Evolutionary conservation across 1,284 basidiomycete genomes (phyloP), one percentile per base, ranked within the genome.

Genomic region (Irpex sp.): DNA sequence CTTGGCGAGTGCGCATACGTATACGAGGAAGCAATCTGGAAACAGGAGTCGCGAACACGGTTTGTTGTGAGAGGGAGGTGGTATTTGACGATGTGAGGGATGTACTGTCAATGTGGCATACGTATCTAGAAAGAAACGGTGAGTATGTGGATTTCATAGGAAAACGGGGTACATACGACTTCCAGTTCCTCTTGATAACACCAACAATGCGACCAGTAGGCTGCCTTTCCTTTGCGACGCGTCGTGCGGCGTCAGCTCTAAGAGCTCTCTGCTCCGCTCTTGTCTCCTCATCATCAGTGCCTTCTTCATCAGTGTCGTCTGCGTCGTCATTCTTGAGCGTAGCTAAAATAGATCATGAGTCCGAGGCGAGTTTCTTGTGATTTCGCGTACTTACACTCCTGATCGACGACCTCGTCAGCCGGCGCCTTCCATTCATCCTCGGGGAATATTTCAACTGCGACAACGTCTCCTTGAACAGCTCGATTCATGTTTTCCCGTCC

Each of bases 401-500:
- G 91, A 72, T 98, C 97, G 3, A 98, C 84, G 0, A 99, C 96
- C 70, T 97, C 93, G 67, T 98, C 93, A 3, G 89, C 89, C 3
- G 95, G 92, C 0, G 93, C 90, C 73, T 93, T 95, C 97, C 97
- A 99, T 70, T 98, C 90, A 4, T 81, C 83, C 75, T 97, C 86
- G 19, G 90, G 86, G 63, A 98, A 90, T 0, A 99, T 80, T 73
- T 98, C 90, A 1, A 99, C 89, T 0, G 90, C 94, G 0, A 99
- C 95, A 15, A 97, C 78, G 71, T 99, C 97, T 0, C 97, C 96
- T 61, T 98, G 88, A 3, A 98, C 92, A 0, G 95, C 88, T 31
- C 97, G 87, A 74, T 99, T 99, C 93, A 98, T 98, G 63, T 94
- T 88, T 75, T 97, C 90, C 33, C 95, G 83, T 0, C 97, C 96